A percentile compares a stretch with the other conserved stretches of the same genome.
phyloP scores from a whole-genome alignment of 768 basidiomycete species.

The Neoboletus subvelutipes region DNA sequence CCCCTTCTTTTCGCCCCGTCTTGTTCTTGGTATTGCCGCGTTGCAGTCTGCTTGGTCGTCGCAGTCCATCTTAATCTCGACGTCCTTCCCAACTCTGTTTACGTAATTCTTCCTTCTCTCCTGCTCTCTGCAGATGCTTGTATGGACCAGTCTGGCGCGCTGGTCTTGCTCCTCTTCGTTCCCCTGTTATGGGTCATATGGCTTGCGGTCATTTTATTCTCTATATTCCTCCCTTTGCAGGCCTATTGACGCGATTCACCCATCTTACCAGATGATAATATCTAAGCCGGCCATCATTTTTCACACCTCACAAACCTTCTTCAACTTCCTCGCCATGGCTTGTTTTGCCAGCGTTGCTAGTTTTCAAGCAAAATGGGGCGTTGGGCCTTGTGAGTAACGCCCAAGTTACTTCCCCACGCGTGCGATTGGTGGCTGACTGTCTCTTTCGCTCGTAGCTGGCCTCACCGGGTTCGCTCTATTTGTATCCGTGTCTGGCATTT shows the following conservation, averaged over 20 bases:
- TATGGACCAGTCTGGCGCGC: slow-evolving; percentile 44
- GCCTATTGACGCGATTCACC: slow-evolving; percentile 18
- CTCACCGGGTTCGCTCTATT: slow-evolving; percentile 86
- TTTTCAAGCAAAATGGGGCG: slow-evolving; percentile 82
- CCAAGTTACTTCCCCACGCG: neutral
- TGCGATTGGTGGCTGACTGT: slow-evolving; percentile 15
- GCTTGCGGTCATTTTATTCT: slow-evolving; percentile 59
- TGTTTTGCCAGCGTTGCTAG: slow-evolving; percentile 87
- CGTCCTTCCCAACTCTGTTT: slow-evolving; percentile 24
- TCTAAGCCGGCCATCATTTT: slow-evolving; percentile 80
- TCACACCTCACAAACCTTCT: slow-evolving; percentile 79
- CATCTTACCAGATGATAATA: slow-evolving; percentile 69
- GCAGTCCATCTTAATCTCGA: slow-evolving; percentile 23
- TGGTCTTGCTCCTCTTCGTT: slow-evolving; percentile 63
- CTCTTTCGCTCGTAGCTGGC: slow-evolving; percentile 55
- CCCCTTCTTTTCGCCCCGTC: neutral
- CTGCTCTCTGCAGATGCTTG: slow-evolving; percentile 33
- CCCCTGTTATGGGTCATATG: slow-evolving; percentile 64
- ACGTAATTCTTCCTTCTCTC: slow-evolving; percentile 32
- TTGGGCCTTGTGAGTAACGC: slow-evolving; percentile 77
- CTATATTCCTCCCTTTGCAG: slow-evolving; percentile 3
- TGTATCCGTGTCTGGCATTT: slow-evolving; percentile 67
- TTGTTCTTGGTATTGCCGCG: slow-evolving; percentile 7
- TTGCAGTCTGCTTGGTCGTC: slow-evolving; percentile 16
- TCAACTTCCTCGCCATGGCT: slow-evolving; percentile 90